Base-by-base conservation (phyloP, 169 alveolate genomes). In the Plasmodium adleri region DNA sequence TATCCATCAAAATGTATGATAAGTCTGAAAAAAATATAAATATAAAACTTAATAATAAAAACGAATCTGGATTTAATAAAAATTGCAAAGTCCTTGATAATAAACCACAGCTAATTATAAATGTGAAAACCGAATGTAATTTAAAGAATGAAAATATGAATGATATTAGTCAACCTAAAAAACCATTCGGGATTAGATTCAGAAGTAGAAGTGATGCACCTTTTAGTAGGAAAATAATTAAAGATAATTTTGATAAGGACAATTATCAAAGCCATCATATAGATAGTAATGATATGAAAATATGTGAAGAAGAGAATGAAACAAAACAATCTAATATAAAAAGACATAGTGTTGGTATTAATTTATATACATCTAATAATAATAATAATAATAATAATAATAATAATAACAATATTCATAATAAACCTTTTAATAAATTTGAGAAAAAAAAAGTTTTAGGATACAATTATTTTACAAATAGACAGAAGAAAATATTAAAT, bases 401-500 rank as follows among this genome's bases (percentile, higher is more conserved):
- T 0, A 17, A 7, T 17, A 17, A 5, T 12, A 13, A 3, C n/a
- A 52, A 45, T 6, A 56, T 45, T 45, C 15, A 54, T 17, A 54
- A 66, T 28, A 68, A 68, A 9, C n/a, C 7, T n/a, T 8, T 6
- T 5, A 13, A 17, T 6, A 80, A 68, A 54, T 24, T 43, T 45
- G 64, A 66, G 13, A 66, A 22, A 22, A 80, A 80, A 28, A 80
- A 28, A 13, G 90, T 80, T 20, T 8, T 80, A 28, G 90, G 90
- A 0, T 80, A 80, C 22, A 68, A 80, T 60, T 68, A 80, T 72
- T 80, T 80, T 45, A 80, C 78, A 6, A 43, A 50, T n/a, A 80
- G 90, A 67, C 90, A 67, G 9, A 28, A 80, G 66, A 3, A 43
- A 7, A 49, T 76, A 22, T 52, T 52, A n/a, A 67, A 50, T 32